phyloP scores from a whole-genome alignment of 371 early-diverging fungal genomes.

The Saksenaea oblongispora region DNA sequence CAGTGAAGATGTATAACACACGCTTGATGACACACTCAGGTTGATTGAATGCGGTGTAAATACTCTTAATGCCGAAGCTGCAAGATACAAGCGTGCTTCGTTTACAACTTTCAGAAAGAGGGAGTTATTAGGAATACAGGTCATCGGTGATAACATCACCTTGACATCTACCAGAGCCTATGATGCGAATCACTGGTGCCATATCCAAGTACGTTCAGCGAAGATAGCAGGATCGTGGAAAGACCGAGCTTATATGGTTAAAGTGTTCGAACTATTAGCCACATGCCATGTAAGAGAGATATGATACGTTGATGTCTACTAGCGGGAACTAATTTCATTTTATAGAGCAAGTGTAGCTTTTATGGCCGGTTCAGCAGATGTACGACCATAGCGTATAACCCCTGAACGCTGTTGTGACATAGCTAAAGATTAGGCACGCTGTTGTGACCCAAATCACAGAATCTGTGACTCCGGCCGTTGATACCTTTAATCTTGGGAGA shows the following conservation, averaged over 20 bases:
- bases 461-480: no score
- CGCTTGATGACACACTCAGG: slow-evolving; percentile 10
- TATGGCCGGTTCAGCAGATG: no score
- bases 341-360: no score
- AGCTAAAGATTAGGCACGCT: no score
- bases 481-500: no score
- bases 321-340: background rate
- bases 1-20: slow-evolving; percentile 12
- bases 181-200: background rate
- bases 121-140: slow-evolving; percentile 5
- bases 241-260: slow-evolving; percentile 7
- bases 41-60: slow-evolving; percentile 13
- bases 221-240: slow-evolving; percentile 10
- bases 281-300: slow-evolving; percentile 7
- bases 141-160: slow-evolving; percentile 10
- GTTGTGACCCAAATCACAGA: no score
- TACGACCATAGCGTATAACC: no score
- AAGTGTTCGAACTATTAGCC: slow-evolving; percentile 13
- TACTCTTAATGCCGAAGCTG: slow-evolving; percentile 11
- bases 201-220: slow-evolving; percentile 5
- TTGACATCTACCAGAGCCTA: background rate
- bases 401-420: no score
- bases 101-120: slow-evolving; percentile 4
- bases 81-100: background rate
- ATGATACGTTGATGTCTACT: background rate